Percentiles rank a stretch among this genome's conserved stretches.
These are phyloP conservation scores for Entomortierella chlamydospora DNA, from an alignment of 192 early-diverging fungal genomes.

Conservation along the genomic window DNA sequence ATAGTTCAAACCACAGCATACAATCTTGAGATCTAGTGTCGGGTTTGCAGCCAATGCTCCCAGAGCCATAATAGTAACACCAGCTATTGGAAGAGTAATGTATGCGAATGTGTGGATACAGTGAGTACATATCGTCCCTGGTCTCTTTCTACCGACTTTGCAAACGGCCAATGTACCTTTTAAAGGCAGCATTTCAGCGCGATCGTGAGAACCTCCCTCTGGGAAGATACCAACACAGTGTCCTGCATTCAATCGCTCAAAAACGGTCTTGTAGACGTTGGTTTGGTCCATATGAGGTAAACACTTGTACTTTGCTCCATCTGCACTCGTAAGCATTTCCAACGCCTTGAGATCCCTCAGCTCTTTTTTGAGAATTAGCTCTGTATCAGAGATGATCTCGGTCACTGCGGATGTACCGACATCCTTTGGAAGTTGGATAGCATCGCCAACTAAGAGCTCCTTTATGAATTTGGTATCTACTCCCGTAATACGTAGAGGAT, in stretches of 20 bases:
- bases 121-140: no score
- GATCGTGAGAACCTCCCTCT: constrained; percentile 98
- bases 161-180: constrained; percentile 68
- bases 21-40: constrained; percentile 89
- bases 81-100: constrained; percentile 56
- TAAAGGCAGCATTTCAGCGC: constrained; percentile 93
- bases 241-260: constrained; percentile 75
- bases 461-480: constrained; percentile 75
- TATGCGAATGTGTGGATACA: not conserved
- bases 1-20: constrained; percentile 93
- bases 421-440: constrained; percentile 73
- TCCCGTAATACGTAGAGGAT: constrained; percentile 77
- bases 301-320: constrained; percentile 73
- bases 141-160: no score
- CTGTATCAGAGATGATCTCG: constrained; percentile 85
- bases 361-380: constrained; percentile 78
- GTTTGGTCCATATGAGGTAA: constrained; percentile 91
- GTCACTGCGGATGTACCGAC: constrained; percentile 74
- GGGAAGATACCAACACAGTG: constrained; percentile 97
- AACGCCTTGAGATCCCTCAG: constrained; percentile 78
- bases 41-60: constrained; percentile 91
- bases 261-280: constrained; percentile 87
- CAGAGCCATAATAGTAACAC: constrained; percentile 86
- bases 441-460: constrained; percentile 71
- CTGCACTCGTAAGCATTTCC: constrained; percentile 66